Evolutionary conservation across 768 basidiomycete genomes (phyloP).

Genomic region (Crassisporium funariophilum): DNA sequence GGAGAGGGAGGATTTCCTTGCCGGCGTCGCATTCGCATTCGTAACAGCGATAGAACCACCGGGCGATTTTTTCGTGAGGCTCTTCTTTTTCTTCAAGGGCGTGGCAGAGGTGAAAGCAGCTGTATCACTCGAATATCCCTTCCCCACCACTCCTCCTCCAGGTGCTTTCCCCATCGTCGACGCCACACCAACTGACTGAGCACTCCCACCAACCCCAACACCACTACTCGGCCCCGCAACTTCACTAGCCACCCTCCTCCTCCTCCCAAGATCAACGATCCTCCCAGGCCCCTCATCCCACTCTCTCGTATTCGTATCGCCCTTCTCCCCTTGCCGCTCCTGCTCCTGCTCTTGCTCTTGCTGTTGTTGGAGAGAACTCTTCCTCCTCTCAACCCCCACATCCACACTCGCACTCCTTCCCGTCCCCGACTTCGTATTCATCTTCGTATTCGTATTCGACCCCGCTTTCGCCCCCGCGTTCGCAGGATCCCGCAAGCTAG

Average conservation of each 20-base stretch:
- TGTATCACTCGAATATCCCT: constrained; percentile 20
- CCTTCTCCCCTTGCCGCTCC: too few species aligned
- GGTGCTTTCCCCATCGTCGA: neutral
- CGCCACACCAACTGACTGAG: neutral
- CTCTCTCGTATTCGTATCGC: too few species aligned
- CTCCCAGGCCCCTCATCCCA: too few species aligned
- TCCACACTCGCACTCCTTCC: constrained; percentile 22
- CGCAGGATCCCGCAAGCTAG: neutral
- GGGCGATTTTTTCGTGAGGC: constrained; percentile 17
- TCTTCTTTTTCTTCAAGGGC: constrained; percentile 18
- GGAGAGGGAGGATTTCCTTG: neutral
- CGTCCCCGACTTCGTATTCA: neutral
- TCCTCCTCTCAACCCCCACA: constrained; percentile 7
- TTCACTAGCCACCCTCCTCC: constrained; percentile 21
- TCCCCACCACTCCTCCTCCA: neutral
- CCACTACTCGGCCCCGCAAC: neutral
- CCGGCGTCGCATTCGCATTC: constrained; percentile 3
- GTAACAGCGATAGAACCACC: neutral
- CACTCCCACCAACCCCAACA: neutral
- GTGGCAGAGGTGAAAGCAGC: constrained; percentile 6
- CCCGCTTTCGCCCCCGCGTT: neutral
- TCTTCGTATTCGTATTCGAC: neutral
- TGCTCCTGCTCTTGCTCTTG: too few species aligned
- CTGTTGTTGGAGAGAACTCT: too few species aligned
- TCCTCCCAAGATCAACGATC: constrained; percentile 23